Base-by-base conservation (phyloP, 768 basidiomycete species). In the Leccinum ochraceum region DNA sequence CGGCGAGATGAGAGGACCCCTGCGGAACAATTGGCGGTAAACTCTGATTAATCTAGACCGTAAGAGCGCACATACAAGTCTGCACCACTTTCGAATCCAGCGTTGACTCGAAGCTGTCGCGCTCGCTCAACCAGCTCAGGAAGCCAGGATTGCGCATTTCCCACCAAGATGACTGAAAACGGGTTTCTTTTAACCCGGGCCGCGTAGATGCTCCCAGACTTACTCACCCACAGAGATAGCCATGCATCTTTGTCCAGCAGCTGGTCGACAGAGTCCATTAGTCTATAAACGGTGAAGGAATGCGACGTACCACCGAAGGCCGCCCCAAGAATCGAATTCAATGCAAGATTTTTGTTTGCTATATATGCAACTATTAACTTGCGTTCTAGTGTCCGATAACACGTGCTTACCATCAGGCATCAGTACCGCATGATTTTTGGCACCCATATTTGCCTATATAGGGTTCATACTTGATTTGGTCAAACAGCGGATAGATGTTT, bases 201-300 rank as follows among this genome's bases (percentile, higher is more conserved):
- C 17, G 36, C 9, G 28, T 3, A 4, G 46, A 8, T 50, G 17
- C 42, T 28, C 16, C 9, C 13, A 54, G 9, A 48, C 44, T 28
- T 26, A 64, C 86, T 69, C 63, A 90, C 93, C 90, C 34, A 95
- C 94, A 13, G 94, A 96, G 48, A 96, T 78, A 13, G 94, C 95
- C 95, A 97, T 98, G 77, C 95, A 98, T 59, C 97, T 85, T 74
- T 98, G 96, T 13, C 96, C 96, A 32, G 96, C 96, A 64, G 96
- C 96, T 84, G 70, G 63, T 44, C 26, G 39, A 64, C 62, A 72
- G 13, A 48, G 57, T 71, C 72, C 20, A 70, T 67, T n/a, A 48
- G 57, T 32, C 42, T 55, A 53, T 20, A 60, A 70, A 64, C 55
- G 57, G 65, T 37, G 70, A 74, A 44, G 63, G 32, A 58, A 54